Percentiles rank a stretch among this genome's conserved stretches.
Evolutionary conservation across 2,329 filamentous ascomycete species (phyloP).

Genomic region (Penicillium sp.): DNA sequence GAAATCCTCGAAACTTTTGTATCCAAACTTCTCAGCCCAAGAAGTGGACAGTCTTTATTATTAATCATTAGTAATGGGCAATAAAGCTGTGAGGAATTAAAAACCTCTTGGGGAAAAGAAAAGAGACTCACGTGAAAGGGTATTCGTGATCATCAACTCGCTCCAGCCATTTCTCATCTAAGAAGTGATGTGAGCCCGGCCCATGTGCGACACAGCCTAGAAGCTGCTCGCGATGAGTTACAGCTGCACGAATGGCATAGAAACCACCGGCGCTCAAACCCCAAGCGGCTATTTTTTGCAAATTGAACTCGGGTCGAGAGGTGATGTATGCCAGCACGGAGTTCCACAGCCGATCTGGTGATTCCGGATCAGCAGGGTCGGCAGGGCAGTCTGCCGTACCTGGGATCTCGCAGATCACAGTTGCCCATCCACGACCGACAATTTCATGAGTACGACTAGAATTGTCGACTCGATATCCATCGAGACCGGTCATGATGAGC

Average conservation of each 20-base stretch:
- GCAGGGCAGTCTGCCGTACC: conserved; percentile 66
- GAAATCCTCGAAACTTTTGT: conserved; percentile 53
- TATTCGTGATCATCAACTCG: conserved; percentile 64
- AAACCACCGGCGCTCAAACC: conserved; percentile 64
- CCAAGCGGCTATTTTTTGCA: conserved; percentile 57
- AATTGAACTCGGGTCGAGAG: conserved; percentile 51
- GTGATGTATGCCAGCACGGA: conserved; percentile 61
- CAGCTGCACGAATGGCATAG: conserved; percentile 64
- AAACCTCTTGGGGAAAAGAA: background rate
- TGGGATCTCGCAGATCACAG: conserved; percentile 61
- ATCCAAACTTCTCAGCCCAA: conserved; percentile 62
- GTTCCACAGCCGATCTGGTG: conserved; percentile 59
- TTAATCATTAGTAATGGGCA: conserved; percentile 1
- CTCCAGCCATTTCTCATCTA: conserved; percentile 57
- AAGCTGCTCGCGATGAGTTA: conserved; percentile 58
- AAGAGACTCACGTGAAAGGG: conserved; percentile 49
- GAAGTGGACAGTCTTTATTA: conserved; percentile 48
- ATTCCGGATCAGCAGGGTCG: conserved; percentile 56
- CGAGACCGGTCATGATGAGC: conserved; percentile 56
- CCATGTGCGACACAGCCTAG: conserved; percentile 60
- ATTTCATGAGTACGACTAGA: conserved; percentile 57
- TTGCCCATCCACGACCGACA: conserved; percentile 59
- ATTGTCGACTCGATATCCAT: conserved; percentile 56
- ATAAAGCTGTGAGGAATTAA: background rate
- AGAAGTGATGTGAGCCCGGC: conserved; percentile 60